A percentile compares a stretch with the other conserved stretches of the same genome.
These are phyloP conservation scores for Macadamia integrifolia DNA, from an alignment of 164 flowering plant species.

Conservation along the genomic window DNA sequence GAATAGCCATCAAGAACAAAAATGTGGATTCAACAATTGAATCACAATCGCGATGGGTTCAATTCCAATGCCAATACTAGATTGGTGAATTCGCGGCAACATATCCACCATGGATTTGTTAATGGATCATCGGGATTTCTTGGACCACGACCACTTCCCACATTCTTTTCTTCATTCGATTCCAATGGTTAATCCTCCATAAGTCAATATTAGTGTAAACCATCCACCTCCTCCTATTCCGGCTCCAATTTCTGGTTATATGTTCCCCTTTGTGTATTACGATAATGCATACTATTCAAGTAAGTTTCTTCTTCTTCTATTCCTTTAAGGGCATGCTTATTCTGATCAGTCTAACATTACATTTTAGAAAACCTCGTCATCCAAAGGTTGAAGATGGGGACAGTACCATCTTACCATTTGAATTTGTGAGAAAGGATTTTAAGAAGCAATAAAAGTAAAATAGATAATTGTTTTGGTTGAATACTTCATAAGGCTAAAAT, in stretches of 20 bases:
- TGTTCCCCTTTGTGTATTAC: conserved; percentile 1
- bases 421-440: no score
- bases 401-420: no score
- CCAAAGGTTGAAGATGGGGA: no score
- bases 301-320: not conserved
- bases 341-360: no score
- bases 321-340: no score
- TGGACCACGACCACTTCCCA: not conserved
- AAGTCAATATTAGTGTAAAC: not conserved
- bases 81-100: not conserved
- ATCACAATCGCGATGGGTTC: not conserved
- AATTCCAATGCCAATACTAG: not conserved
- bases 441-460: no score
- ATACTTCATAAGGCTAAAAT: no score
- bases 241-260: not conserved
- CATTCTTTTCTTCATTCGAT: not conserved
- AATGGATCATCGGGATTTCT: not conserved
- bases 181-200: not conserved
- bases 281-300: not conserved
- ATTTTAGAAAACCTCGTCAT: no score
- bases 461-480: no score
- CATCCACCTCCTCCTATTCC: not conserved
- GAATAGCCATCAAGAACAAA: not conserved
- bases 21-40: not conserved
- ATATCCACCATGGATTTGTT: not conserved